These are phyloP conservation scores for Spatholobus suberectus DNA, from an alignment of 306 rosid species.

Conservation along the genomic window DNA sequence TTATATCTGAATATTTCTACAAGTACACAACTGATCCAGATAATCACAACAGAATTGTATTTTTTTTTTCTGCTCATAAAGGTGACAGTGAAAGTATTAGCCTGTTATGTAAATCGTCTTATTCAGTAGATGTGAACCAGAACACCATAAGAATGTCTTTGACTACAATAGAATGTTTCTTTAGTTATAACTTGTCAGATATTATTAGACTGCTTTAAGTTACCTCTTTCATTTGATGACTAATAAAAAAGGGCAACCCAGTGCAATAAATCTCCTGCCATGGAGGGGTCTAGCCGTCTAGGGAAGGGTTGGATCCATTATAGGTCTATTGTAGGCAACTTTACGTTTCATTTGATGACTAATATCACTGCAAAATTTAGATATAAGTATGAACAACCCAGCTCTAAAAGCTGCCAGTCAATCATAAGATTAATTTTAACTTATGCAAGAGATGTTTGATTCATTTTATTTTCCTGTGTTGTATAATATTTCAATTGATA, in stretches of 20 bases:
- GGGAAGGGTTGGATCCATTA: not conserved
- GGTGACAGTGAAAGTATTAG: not conserved
- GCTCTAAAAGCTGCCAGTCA: not conserved
- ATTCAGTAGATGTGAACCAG: constrained; percentile 2
- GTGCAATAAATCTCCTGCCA: not conserved
- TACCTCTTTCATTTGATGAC: constrained; percentile 3
- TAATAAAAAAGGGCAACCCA: not conserved
- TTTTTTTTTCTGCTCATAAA: not conserved
- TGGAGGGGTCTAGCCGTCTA: not conserved
- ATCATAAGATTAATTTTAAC: no score
- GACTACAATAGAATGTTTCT: constrained; percentile 6
- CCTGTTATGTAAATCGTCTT: not conserved
- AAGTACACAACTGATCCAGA: not conserved
- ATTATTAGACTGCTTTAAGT: not conserved
- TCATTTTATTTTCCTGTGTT: no score
- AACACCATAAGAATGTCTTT: not conserved
- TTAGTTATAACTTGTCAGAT: not conserved
- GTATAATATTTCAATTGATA: not conserved
- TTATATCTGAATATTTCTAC: constrained; percentile 2
- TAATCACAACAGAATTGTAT: not conserved
- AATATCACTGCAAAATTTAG: not conserved
- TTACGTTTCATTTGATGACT: not conserved
- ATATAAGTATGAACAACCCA: constrained; percentile 5
- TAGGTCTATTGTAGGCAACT: not conserved
- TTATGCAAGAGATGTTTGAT: no score